These are phyloP conservation scores for Neoboletus subvelutipes DNA, from an alignment of 768 basidiomycete species.

Conservation along the genomic window DNA sequence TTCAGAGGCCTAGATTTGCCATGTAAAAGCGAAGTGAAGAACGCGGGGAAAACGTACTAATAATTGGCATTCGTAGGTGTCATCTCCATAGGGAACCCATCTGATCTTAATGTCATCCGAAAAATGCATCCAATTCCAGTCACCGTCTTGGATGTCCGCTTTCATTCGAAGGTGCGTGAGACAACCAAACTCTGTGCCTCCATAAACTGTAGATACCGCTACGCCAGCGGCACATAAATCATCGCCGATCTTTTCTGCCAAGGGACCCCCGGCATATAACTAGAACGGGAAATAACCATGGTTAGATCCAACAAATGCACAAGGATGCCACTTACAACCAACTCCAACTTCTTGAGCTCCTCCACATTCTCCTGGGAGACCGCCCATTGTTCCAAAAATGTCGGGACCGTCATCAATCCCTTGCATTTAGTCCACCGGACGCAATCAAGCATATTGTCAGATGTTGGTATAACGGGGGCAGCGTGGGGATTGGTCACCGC, in stretches of 20 bases:
- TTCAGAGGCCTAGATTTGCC: conserved; percentile 1
- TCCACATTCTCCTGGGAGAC: conserved; percentile 13
- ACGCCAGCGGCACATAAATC: conserved; percentile 19
- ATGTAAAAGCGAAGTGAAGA: not conserved
- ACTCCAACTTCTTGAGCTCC: conserved; percentile 16
- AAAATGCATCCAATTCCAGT: conserved; percentile 18
- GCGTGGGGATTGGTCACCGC: not conserved
- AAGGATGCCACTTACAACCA: conserved; percentile 16
- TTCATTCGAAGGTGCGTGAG: not conserved
- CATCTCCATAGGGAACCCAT: conserved; percentile 34
- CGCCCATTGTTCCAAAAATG: conserved; percentile 18
- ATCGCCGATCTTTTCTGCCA: conserved; percentile 15
- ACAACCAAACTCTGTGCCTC: conserved; percentile 23
- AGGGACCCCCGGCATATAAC: conserved; percentile 15
- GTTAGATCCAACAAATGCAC: not conserved
- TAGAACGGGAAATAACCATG: not conserved
- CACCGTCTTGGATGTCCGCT: conserved; percentile 11
- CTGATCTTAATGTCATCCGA: conserved; percentile 20
- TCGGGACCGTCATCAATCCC: conserved; percentile 17
- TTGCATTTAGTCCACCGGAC: conserved; percentile 8
- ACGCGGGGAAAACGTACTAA: conserved; percentile 26
- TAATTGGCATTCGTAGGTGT: conserved; percentile 36
- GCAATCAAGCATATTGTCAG: conserved; percentile 21
- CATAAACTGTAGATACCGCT: conserved; percentile 10
- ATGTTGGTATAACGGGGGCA: conserved; percentile 21